Percentiles rank a stretch among this genome's conserved stretches.
phyloP scores from a whole-genome alignment of 345 rosid species.

The Salix viminalis region DNA sequence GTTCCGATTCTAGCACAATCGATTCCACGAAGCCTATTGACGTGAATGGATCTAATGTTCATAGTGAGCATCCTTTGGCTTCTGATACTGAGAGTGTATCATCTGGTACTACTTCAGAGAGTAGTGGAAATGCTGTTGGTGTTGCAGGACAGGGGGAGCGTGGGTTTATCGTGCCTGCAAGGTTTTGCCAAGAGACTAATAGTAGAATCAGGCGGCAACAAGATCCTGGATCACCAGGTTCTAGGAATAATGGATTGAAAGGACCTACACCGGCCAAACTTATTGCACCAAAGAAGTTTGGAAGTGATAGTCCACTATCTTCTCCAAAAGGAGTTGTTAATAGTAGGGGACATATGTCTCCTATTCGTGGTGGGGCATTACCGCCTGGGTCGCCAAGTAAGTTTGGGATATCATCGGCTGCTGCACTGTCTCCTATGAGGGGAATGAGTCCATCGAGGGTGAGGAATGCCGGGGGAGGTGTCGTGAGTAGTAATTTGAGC shows the following conservation, averaged over 20 bases:
- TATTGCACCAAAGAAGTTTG: constrained; percentile 39
- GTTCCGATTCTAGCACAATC: constrained; percentile 46
- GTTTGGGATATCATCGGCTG: constrained; percentile 37
- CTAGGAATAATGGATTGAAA: constrained; percentile 36
- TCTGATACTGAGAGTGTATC: constrained; percentile 89
- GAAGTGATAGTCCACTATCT: constrained; percentile 46
- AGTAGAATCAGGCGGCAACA: constrained; percentile 40
- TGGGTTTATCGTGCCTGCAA: constrained; percentile 46
- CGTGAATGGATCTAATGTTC: constrained; percentile 29
- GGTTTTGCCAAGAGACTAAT: constrained; percentile 52
- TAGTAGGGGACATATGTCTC: constrained; percentile 51
- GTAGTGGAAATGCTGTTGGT: constrained; percentile 16
- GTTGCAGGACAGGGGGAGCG: constrained; percentile 26
- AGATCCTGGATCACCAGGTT: constrained; percentile 41
- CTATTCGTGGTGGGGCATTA: constrained; percentile 39
- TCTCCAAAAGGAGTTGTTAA: constrained; percentile 53
- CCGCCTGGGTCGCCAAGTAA: constrained; percentile 73
- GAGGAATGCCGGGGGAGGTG: constrained; percentile 39
- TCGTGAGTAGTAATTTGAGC: constrained; percentile 33
- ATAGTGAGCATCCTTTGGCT: constrained; percentile 33
- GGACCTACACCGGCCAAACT: constrained; percentile 32
- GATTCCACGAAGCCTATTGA: constrained; percentile 32
- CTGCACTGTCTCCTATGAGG: constrained; percentile 52
- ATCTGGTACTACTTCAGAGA: constrained; percentile 64
- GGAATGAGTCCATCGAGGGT: constrained; percentile 65